Evolutionary conservation across 78 protist species (phyloP).

Genomic region (Speleostelium caveatum): DNA sequence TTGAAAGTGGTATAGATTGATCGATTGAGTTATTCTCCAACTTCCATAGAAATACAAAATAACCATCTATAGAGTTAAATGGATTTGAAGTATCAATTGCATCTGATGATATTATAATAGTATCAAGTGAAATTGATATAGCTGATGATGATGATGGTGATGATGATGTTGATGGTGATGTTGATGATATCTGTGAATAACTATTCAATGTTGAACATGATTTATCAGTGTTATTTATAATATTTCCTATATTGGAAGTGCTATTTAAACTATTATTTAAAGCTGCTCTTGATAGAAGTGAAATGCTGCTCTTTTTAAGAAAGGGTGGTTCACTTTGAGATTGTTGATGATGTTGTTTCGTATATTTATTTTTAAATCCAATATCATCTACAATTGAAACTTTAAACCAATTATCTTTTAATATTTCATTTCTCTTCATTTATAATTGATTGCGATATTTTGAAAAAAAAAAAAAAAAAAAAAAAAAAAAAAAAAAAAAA

Average conservation of each 20-base stretch:
- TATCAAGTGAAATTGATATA: not conserved
- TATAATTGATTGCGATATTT: not conserved
- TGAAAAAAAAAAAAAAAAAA: not conserved
- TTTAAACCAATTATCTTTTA: constrained; percentile 15
- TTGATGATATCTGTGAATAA: not conserved
- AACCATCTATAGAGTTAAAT: constrained; percentile 6
- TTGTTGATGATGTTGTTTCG: too few relatives aligned
- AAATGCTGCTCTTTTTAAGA: too few relatives aligned
- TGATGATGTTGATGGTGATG: too few relatives aligned
- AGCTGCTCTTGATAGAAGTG: not conserved
- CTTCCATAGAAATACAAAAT: constrained; percentile 8
- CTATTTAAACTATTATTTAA: not conserved
- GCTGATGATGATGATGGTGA: too few relatives aligned
- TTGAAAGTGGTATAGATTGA: not conserved
- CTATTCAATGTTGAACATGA: too few relatives aligned
- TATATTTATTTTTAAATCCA: not conserved
- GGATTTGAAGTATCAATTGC: not conserved
- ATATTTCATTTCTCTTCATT: not conserved
- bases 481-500: not conserved
- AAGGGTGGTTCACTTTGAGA: too few relatives aligned
- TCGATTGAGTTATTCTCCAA: not conserved
- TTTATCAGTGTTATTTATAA: not conserved
- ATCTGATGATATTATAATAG: constrained; percentile 10
- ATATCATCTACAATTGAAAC: not conserved
- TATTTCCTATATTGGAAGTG: not conserved